Evolutionary conservation across 2,329 filamentous ascomycete species (phyloP), one percentile per base, ranked within the genome.

Genomic region (Aspergillus aculeatus): DNA sequence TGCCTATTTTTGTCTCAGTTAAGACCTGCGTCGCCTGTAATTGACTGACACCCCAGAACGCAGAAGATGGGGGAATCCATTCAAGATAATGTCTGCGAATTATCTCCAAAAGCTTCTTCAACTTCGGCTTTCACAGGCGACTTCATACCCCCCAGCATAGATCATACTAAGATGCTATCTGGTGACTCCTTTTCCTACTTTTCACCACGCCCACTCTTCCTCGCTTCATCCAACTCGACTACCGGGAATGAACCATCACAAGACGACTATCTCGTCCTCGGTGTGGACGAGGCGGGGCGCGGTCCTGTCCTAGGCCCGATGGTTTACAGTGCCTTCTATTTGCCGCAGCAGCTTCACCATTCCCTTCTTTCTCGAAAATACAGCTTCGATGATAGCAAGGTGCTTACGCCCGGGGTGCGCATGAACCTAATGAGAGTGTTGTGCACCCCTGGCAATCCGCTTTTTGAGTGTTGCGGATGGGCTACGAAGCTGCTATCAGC

Each of bases 381-480:
- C 80, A 90, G 89, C 80, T 97, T 97, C 78, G 90, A 97, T 81
- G 94, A 98, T 81, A 96, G 90, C 74, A 98, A 98, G 79, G 91
- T 92, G 5, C 86, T 98, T 44, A 96, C 90, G 0, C 86, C 93
- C 0, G 80, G 82, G n/a, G 86, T 94, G 41, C 91, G 94, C 64
- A 88, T 90, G 14, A 77, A 82, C 9, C 84, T 98, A 32, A 87
- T 89, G 85, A 79, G 81, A 60, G 82, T 83, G 2, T 84, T 97
- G 50, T 96, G 92, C 81, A 89, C 86, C 0, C 74, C 84, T 0
- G 80, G 74, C 16, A 80, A 84, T 9, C 81, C 86, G 58, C 80
- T 90, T 2, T 80, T 83, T 69, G 72, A 80, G 19, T 81, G 83
- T 4, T 95, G 90, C 72, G 95, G 94, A 29, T 98, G 92, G 90